These are phyloP conservation scores for Begonia loranthoides DNA, from an alignment of 306 rosid species.

Conservation along the genomic window DNA sequence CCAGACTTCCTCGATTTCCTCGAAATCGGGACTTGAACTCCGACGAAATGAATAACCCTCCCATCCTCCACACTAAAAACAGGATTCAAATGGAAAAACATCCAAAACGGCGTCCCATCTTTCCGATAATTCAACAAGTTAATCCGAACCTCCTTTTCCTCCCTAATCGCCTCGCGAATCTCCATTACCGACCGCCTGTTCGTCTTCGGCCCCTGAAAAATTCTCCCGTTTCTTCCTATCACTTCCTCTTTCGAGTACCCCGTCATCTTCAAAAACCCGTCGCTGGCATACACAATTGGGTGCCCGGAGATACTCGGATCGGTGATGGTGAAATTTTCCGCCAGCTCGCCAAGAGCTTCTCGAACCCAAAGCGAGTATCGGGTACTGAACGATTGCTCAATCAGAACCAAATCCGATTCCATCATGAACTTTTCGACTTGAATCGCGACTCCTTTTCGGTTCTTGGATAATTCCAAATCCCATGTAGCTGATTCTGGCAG, in stretches of 20 bases:
- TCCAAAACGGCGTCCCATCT: constrained; percentile 84
- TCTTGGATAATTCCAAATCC: constrained; percentile 52
- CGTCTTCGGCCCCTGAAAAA: constrained; percentile 72
- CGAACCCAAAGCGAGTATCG: constrained; percentile 43
- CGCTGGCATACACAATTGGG: constrained; percentile 85
- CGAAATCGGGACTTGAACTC: constrained; percentile 59
- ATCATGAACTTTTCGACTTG: constrained; percentile 13
- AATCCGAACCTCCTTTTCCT: constrained; percentile 37
- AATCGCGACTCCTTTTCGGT: constrained; percentile 22
- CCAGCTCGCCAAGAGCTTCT: constrained; percentile 49
- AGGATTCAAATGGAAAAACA: constrained; percentile 54
- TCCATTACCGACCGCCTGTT: constrained; percentile 51
- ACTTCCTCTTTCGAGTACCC: constrained; percentile 62
- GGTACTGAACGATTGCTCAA: constrained; percentile 33
- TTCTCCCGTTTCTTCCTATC: constrained; percentile 44
- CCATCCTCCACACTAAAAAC: constrained; percentile 45
- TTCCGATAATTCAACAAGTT: constrained; percentile 64
- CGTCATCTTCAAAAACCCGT: constrained; percentile 57
- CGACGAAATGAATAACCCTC: constrained; percentile 54
- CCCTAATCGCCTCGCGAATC: constrained; percentile 74
- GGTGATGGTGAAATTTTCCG: constrained; percentile 58
- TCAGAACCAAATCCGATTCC: constrained; percentile 30
- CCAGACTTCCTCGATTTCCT: constrained; percentile 16
- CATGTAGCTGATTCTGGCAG: constrained; percentile 30
- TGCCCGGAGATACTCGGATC: constrained; percentile 72